A percentile compares a stretch with the other conserved stretches of the same genome.
Evolutionary conservation across 2,329 filamentous ascomycete genomes (phyloP).

Genomic region (Diaporthe batatas): DNA sequence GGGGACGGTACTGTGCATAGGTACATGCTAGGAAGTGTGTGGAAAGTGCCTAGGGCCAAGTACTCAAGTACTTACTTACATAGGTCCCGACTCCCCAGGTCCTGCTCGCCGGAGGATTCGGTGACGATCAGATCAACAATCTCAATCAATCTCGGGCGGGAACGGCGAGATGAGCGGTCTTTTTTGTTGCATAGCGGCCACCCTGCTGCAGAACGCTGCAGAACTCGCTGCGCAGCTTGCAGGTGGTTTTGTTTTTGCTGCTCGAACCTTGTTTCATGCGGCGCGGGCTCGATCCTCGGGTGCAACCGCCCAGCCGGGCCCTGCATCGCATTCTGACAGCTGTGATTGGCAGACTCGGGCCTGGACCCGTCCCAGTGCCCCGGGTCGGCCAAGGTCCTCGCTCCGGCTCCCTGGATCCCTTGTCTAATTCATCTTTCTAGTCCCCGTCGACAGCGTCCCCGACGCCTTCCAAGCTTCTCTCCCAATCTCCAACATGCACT

Average conservation of each 20-base stretch:
- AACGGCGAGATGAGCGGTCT: conserved; percentile 12
- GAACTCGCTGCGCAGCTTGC: background rate
- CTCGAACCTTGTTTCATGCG: conserved; percentile 28
- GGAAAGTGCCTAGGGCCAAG: background rate
- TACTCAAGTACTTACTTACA: no score
- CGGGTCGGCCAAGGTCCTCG: conserved; percentile 29
- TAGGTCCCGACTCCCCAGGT: background rate
- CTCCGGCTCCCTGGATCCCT: conserved; percentile 10
- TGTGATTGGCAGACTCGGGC: conserved; percentile 16
- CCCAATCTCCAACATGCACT: background rate
- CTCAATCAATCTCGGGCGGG: conserved; percentile 29
- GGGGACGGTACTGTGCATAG: no score
- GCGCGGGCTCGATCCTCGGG: conserved; percentile 32
- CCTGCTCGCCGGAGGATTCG: conserved; percentile 1
- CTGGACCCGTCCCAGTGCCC: conserved; percentile 28
- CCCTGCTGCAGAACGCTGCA: conserved; percentile 20
- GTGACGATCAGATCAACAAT: conserved; percentile 2
- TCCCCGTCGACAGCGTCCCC: no score
- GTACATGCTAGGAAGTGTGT: no score
- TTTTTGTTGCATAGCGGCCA: conserved; percentile 9
- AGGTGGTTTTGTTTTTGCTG: conserved; percentile 12
- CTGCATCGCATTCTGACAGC: conserved; percentile 15
- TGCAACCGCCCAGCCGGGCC: conserved; percentile 31
- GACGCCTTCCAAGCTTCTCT: no score
- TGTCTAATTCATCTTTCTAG: conserved; percentile 2